Percentiles rank a stretch among this genome's conserved stretches.
phyloP scores from a whole-genome alignment of 169 alveolate genomes.

The Eimeria zaria region DNA sequence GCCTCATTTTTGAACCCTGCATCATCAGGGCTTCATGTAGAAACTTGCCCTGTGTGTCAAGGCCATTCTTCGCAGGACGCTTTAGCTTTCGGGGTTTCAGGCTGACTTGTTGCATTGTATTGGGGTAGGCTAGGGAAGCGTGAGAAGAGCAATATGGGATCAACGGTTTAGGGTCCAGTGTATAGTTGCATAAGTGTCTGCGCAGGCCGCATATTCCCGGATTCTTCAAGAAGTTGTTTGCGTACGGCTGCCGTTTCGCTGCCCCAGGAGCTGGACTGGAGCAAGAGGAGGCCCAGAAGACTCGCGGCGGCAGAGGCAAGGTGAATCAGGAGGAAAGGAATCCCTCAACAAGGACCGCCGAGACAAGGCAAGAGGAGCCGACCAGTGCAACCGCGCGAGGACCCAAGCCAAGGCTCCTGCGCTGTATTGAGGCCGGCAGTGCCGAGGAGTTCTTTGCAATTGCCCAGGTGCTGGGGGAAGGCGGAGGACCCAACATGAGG shows the following conservation, averaged over 20 bases:
- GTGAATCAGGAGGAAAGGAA: background rate
- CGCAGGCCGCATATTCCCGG: conserved; percentile 80
- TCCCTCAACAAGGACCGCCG: background rate
- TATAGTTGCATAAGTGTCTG: background rate
- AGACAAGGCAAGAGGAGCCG: background rate
- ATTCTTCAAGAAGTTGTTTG: conserved; percentile 58
- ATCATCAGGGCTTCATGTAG: background rate
- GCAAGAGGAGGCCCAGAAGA: background rate
- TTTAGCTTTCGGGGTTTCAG: background rate
- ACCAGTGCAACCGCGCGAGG: conserved; percentile 7
- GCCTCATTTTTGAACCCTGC: background rate
- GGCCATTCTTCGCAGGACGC: background rate
- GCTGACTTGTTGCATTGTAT: background rate
- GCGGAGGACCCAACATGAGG: conserved; percentile 74
- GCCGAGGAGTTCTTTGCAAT: conserved; percentile 68
- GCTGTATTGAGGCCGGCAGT: conserved; percentile 27
- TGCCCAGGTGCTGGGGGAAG: conserved; percentile 72
- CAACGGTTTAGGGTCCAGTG: background rate
- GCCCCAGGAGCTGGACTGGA: background rate
- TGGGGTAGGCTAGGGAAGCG: background rate
- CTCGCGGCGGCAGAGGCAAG: background rate
- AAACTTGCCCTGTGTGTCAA: background rate
- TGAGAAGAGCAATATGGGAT: background rate
- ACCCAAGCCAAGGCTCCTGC: conserved; percentile 25
- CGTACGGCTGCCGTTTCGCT: conserved; percentile 67